These are phyloP conservation scores for Aegilops tauschii DNA, from an alignment of 176 grass and related monocot genomes.

Conservation along the genomic window DNA sequence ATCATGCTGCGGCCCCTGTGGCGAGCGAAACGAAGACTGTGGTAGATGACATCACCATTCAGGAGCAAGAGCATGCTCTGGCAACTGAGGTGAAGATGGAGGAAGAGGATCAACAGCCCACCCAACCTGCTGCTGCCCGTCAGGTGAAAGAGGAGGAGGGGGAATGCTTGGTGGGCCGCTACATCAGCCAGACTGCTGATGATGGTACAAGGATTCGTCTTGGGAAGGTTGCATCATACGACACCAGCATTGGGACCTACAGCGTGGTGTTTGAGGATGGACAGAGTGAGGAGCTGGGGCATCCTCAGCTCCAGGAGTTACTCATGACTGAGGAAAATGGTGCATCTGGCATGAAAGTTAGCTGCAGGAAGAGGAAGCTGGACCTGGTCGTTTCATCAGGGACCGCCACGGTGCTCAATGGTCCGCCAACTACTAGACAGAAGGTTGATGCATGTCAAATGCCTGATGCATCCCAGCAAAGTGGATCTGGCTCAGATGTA, in stretches of 20 bases:
- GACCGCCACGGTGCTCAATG: conserved; percentile 14
- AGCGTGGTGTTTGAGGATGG: conserved; percentile 60
- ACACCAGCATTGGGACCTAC: conserved; percentile 14
- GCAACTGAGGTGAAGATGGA: conserved; percentile 1
- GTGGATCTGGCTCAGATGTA: conserved; percentile 42
- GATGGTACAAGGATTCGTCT: conserved; percentile 31
- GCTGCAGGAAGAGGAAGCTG: conserved; percentile 87
- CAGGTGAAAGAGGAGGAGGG: conserved; percentile 21
- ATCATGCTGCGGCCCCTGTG: neutral
- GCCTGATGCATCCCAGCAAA: conserved; percentile 25
- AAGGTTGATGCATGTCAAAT: conserved; percentile 41
- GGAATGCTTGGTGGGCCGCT: conserved; percentile 53
- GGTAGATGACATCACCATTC: neutral
- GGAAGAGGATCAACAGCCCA: conserved; percentile 10
- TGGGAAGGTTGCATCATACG: conserved; percentile 55
- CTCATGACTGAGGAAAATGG: conserved; percentile 32
- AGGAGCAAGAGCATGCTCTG: neutral
- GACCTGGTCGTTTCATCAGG: conserved; percentile 61
- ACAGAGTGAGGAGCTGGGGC: conserved; percentile 35
- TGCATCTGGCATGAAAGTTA: conserved; percentile 71
- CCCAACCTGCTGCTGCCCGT: neutral
- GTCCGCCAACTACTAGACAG: conserved; percentile 31
- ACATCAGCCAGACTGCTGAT: conserved; percentile 40
- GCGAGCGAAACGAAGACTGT: neutral
- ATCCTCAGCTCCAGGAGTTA: conserved; percentile 38